A percentile compares a stretch with the other conserved stretches of the same genome.
Conservation (phyloP, 331 rosid species). For the Acacia pycnantha region DNA sequence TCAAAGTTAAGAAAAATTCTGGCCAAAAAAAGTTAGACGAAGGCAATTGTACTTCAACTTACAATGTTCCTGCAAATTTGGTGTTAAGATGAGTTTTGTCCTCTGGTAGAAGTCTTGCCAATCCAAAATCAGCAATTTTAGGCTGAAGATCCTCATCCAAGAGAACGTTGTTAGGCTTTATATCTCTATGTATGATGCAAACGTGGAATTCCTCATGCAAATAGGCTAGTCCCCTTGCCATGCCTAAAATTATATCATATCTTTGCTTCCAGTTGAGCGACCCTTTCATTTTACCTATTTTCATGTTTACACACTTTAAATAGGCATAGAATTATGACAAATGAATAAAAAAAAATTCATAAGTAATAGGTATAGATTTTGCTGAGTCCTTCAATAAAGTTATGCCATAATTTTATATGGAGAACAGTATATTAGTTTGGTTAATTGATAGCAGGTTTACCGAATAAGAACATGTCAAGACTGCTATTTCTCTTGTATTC, state of each 20-base stretch:
- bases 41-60: not conserved
- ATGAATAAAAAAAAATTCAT: not conserved
- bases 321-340: no score
- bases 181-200: not conserved
- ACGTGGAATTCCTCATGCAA: not conserved
- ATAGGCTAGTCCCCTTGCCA: not conserved
- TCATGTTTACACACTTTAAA: not conserved
- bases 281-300: not conserved
- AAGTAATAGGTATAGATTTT: not conserved
- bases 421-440: not conserved
- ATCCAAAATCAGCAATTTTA: not conserved
- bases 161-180: not conserved
- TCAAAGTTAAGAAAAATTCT: not conserved
- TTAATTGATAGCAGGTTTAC: not conserved
- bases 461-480: not conserved
- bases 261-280: not conserved
- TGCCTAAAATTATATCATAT: not conserved
- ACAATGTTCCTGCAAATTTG: not conserved
- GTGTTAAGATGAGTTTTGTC: not conserved
- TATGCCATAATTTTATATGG: not conserved
- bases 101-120: not conserved
- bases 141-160: not conserved
- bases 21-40: not conserved
- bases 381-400: not conserved
- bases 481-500: not conserved